Evolutionary conservation across 352 stramenopile species (phyloP), one percentile per base, ranked within the genome.

Genomic region (Globisporangium spiculum): DNA sequence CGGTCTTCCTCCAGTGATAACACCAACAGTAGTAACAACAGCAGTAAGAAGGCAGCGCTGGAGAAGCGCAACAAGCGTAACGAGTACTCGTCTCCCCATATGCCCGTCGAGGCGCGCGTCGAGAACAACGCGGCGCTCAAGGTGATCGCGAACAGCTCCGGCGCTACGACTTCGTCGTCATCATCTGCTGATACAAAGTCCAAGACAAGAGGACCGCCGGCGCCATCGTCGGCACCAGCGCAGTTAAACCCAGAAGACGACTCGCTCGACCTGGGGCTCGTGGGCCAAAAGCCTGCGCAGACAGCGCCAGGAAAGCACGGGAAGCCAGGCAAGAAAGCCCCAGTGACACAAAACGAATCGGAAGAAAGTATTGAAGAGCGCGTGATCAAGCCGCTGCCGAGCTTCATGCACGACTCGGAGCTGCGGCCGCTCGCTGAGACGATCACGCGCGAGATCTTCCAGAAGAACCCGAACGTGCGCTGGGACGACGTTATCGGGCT

Each of bases 371-470:
- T 90, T 8, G 86, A 93, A 52, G 85, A 93, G 52, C 80, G 77
- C 30, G 61, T 97, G 30, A 71, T 98, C 6, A 97, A 96, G 66
- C 93, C 94, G 14, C 68, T 98, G 14, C 90, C 94, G 18, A 78
- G 77, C 14, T 98, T 97, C 70, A 76, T 92, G 27, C 79, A 76
- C 27, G 93, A 98, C 65, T 78, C 81, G 16, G 94, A 98, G 66
- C 74, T 97, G 48, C 81, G 88, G 1, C 80, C 88, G 27, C 79
- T 98, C 22, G 93, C 91, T 10, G 80, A 95, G 61, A 94, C 76
- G 10, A 98, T 98, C 53, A 94, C 85, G 54, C 76, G 90, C 46
- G 95, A 98, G 66, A 98, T 98, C 63, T 97, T 94, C 74, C 83
- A 92, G 71, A 91, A 93, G 66, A 94, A 97, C 63, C 89, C 93